phyloP scores from a whole-genome alignment of 139 green algal species.

The Pleodorina starrii region DNA sequence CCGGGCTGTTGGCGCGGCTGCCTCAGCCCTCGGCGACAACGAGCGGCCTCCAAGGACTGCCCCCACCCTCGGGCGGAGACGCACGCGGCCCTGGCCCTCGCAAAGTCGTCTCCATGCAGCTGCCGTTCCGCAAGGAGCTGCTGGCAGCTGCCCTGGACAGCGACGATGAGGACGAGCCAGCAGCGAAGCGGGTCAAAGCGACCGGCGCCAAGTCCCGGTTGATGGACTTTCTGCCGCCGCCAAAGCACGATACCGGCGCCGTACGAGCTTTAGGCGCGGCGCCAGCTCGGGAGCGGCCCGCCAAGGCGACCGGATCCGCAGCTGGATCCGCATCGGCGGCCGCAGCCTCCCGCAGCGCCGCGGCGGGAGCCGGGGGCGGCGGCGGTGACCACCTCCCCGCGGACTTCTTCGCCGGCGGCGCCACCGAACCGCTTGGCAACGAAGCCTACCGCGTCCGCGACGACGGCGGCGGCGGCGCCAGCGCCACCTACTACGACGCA shows the following conservation, averaged over 20 bases:
- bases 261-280: background rate
- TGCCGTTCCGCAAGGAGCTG: slow-evolving; percentile 58
- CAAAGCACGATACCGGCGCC: slow-evolving; percentile 58
- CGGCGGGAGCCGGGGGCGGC: no score
- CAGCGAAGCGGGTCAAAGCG: slow-evolving; percentile 33
- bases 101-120: slow-evolving; percentile 52
- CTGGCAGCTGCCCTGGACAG: slow-evolving; percentile 48
- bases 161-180: slow-evolving; percentile 62
- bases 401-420: background rate
- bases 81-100: background rate
- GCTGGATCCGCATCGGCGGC: no score
- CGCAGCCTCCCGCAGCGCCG: no score
- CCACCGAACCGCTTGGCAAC: background rate
- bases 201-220: slow-evolving; percentile 52
- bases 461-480: background rate
- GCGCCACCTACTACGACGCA: background rate
- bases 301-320: no score
- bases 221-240: slow-evolving; percentile 73
- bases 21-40: background rate
- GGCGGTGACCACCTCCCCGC: background rate
- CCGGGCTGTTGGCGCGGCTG: background rate
- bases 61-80: background rate
- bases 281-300: no score
- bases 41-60: background rate
- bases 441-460: background rate